Conservation (phyloP, 371 early-diverging fungal genomes). For the Capillidium rhysosporum region DNA sequence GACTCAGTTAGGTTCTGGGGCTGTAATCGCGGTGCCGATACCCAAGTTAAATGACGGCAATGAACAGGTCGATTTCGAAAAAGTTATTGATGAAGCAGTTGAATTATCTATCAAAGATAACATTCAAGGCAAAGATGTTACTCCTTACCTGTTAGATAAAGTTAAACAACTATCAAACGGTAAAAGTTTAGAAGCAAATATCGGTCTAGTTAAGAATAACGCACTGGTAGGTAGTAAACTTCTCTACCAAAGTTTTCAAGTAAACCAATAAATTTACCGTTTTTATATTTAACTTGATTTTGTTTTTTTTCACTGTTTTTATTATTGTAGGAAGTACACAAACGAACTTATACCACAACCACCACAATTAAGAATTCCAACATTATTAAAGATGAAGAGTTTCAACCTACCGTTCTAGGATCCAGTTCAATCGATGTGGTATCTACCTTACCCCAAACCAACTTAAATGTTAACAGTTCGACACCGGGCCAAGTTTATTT, state of each 20-base stretch:
- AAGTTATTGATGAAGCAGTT: constrained; percentile 34
- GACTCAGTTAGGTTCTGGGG: constrained; percentile 54
- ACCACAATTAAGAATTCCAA: too few relatives aligned
- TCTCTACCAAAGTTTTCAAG: not conserved
- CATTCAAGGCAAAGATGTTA: constrained; percentile 66
- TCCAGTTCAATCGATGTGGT: constrained; percentile 1
- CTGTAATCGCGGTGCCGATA: constrained; percentile 80
- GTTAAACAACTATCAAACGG: constrained; percentile 64
- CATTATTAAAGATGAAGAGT: not conserved
- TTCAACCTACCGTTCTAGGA: not conserved
- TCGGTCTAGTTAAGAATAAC: not conserved
- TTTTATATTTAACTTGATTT: too few relatives aligned
- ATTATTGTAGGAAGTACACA: too few relatives aligned
- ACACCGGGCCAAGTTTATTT: constrained; percentile 42
- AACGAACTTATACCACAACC: too few relatives aligned
- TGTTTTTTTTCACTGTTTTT: too few relatives aligned
- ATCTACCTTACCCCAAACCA: too few relatives aligned
- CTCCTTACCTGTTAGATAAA: constrained; percentile 71
- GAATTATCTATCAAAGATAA: constrained; percentile 23
- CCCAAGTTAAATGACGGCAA: constrained; percentile 45
- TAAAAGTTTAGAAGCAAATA: constrained; percentile 59
- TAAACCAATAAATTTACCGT: too few relatives aligned
- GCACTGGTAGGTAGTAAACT: not conserved
- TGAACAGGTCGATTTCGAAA: constrained; percentile 34
- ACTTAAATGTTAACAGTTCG: constrained; percentile 28